A percentile compares a stretch with the other conserved stretches of the same genome.
Conservation (phyloP, 176 grass and related monocot species). For the Oryza rufipogon region DNA sequence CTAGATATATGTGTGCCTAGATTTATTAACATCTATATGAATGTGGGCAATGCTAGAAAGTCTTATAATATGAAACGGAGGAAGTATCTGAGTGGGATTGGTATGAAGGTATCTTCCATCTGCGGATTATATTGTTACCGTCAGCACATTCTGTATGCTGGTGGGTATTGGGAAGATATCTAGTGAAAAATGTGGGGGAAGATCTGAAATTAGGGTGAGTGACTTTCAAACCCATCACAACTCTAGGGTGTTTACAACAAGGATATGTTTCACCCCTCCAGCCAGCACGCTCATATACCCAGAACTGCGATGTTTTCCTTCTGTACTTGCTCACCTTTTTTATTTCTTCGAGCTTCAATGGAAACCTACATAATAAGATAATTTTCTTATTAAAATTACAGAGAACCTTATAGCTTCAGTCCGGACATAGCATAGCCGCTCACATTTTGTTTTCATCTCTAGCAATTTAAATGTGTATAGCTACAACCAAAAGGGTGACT, state of each 20-base stretch:
- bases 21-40: no score
- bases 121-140: not conserved
- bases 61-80: no score
- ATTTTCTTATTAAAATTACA: not conserved
- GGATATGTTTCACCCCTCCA: not conserved
- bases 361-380: not conserved
- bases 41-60: no score
- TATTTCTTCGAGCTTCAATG: not conserved
- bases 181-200: not conserved
- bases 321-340: not conserved
- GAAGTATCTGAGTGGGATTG: slow-evolving; percentile 3
- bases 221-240: not conserved
- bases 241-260: not conserved
- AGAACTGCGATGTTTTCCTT: not conserved
- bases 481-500: not conserved
- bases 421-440: not conserved
- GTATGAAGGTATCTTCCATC: slow-evolving; percentile 7
- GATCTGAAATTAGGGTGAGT: not conserved
- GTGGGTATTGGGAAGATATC: not conserved
- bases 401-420: not conserved
- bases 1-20: no score
- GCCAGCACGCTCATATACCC: not conserved
- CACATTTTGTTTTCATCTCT: not conserved
- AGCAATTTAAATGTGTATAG: not conserved
- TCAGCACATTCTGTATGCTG: slow-evolving; percentile 18